Percentiles rank a stretch among this genome's conserved stretches.
phyloP scores from a whole-genome alignment of 75 land plant species.

The Pseudotsuga menziesii region DNA sequence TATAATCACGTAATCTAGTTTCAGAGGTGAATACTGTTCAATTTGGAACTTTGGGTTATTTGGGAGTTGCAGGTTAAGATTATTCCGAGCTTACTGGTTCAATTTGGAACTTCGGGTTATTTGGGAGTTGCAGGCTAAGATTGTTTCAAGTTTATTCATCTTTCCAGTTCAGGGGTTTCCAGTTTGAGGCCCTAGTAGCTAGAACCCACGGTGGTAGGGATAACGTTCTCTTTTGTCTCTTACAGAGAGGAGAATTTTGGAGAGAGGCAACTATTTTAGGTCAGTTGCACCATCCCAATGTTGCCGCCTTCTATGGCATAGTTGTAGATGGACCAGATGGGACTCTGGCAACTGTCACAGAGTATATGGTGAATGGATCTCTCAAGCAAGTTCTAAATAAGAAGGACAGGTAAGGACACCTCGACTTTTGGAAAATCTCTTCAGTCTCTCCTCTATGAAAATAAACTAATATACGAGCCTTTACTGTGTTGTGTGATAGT shows the following conservation, averaged over 20 bases:
- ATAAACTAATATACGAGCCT: neutral
- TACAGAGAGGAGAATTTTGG: conserved; percentile 38
- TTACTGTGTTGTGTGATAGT: neutral
- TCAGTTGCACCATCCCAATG: conserved; percentile 44
- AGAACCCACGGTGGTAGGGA: no score
- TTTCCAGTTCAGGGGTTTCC: no score
- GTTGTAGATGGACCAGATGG: conserved; percentile 42
- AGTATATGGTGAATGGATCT: conserved; percentile 50
- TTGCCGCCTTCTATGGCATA: conserved; percentile 45
- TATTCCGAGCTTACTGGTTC: no score
- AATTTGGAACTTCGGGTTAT: no score
- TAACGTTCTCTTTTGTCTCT: no score
- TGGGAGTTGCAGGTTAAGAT: no score
- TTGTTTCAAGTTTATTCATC: no score
- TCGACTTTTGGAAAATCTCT: neutral
- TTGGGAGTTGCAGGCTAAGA: no score
- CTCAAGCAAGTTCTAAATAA: conserved; percentile 35
- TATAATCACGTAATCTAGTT: no score
- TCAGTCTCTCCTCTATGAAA: neutral
- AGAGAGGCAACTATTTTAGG: conserved; percentile 30
- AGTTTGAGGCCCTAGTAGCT: no score
- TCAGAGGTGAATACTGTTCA: no score
- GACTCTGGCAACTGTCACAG: conserved; percentile 44
- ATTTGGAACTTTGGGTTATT: no score
- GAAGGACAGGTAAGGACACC: conserved; percentile 38